Percentiles rank a stretch among this genome's conserved stretches.
Conservation (phyloP, 805 yeast genomes). For the Candida yuanshanica region DNA sequence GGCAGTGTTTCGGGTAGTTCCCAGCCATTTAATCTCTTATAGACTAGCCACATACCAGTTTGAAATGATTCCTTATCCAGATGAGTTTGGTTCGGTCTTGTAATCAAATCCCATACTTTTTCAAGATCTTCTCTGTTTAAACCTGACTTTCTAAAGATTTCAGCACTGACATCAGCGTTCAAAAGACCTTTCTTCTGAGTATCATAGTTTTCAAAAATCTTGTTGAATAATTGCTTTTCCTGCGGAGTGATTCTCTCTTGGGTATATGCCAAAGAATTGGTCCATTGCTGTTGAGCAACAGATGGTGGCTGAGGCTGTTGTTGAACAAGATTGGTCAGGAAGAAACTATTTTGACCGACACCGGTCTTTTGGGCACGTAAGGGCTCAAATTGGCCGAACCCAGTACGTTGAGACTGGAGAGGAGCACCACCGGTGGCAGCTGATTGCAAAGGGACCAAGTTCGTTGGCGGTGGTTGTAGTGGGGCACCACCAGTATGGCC, state of each 20-base stretch:
- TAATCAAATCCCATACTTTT: slow-evolving; percentile 84
- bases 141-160: slow-evolving; percentile 87
- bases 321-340: slow-evolving; percentile 52
- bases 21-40: slow-evolving; percentile 81
- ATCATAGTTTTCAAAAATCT: slow-evolving; percentile 88
- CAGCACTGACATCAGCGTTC: slow-evolving; percentile 81
- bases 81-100: slow-evolving; percentile 77
- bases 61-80: slow-evolving; percentile 90
- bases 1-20: slow-evolving; percentile 79
- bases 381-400: slow-evolving; percentile 30
- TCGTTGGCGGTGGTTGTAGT: slow-evolving; percentile 20
- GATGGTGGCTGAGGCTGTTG: slow-evolving; percentile 34
- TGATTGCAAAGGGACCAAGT: slow-evolving; percentile 23
- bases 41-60: slow-evolving; percentile 94
- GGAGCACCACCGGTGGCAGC: slow-evolving; percentile 31
- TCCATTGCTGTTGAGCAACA: slow-evolving; percentile 3
- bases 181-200: slow-evolving; percentile 59
- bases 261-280: slow-evolving; percentile 26
- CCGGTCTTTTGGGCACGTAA: slow-evolving; percentile 39
- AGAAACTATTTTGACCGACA: slow-evolving; percentile 36
- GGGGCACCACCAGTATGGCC: slow-evolving; percentile 20
- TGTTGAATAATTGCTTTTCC: slow-evolving; percentile 82
- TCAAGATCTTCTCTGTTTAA: slow-evolving; percentile 84
- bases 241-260: slow-evolving; percentile 62
- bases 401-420: slow-evolving; percentile 55